Conservation (phyloP, 371 early-diverging fungal genomes). For the Mucor circinelloides region DNA sequence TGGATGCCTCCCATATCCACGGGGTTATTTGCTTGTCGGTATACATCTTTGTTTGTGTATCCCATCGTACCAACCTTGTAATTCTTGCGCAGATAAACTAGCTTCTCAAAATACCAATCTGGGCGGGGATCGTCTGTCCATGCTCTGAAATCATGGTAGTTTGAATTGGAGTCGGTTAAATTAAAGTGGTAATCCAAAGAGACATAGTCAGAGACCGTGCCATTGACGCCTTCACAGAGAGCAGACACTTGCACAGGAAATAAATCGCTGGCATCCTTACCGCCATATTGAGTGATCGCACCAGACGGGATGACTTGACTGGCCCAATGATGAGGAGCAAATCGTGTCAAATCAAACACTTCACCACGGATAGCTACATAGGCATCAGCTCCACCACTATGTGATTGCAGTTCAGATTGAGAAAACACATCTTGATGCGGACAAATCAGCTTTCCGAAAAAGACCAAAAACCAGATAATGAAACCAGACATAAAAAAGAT, state of each 20-base stretch:
- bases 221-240: slow-evolving; percentile 44
- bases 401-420: slow-evolving; percentile 40
- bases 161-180: slow-evolving; percentile 39
- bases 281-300: slow-evolving; percentile 62
- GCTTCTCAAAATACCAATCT: slow-evolving; percentile 57
- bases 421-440: slow-evolving; percentile 77
- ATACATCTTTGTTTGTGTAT: slow-evolving; percentile 33
- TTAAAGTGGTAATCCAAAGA: slow-evolving; percentile 42
- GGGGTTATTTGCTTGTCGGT: slow-evolving; percentile 36
- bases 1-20: slow-evolving; percentile 22
- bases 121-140: slow-evolving; percentile 45
- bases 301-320: slow-evolving; percentile 47
- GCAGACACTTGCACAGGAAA: slow-evolving; percentile 80
- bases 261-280: slow-evolving; percentile 63
- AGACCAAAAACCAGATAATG: slow-evolving; percentile 66
- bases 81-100: slow-evolving; percentile 52
- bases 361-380: slow-evolving; percentile 73
- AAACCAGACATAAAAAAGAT: slow-evolving; percentile 63
- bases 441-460: slow-evolving; percentile 85
- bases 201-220: slow-evolving; percentile 37
- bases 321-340: slow-evolving; percentile 59
- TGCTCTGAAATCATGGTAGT: slow-evolving; percentile 45
- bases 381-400: slow-evolving; percentile 41
- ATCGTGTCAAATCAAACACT: slow-evolving; percentile 69
- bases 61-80: slow-evolving; percentile 53